These are phyloP conservation scores for Malbranchea cinnamomea DNA, from an alignment of 2,329 filamentous ascomycete genomes.

Conservation along the genomic window DNA sequence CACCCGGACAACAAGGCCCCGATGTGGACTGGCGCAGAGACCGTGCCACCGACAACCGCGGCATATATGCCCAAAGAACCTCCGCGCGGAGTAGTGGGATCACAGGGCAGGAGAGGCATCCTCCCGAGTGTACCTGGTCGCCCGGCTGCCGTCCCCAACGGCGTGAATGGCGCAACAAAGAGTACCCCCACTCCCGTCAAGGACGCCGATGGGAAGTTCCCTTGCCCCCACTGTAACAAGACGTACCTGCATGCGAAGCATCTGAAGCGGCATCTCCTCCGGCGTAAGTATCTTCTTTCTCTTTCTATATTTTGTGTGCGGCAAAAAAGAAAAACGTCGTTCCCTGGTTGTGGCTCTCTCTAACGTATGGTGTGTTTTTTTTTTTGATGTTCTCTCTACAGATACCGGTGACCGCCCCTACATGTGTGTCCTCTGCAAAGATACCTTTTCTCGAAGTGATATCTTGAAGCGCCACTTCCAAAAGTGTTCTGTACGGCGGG, in stretches of 20 bases:
- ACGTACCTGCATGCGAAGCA: constrained; percentile 97
- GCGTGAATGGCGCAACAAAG: constrained; percentile 52
- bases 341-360: too few species aligned
- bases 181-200: constrained; percentile 77
- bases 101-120: constrained; percentile 82
- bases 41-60: constrained; percentile 25
- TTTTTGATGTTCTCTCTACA: constrained; percentile 25
- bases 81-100: constrained; percentile 66
- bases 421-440: constrained; percentile 94
- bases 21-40: constrained; percentile 33
- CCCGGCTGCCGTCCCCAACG: constrained; percentile 54
- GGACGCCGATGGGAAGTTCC: constrained; percentile 95
- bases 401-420: constrained; percentile 97
- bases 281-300: constrained; percentile 55
- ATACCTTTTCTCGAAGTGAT: constrained; percentile 94
- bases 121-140: constrained; percentile 79
- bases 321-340: too few species aligned
- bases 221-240: constrained; percentile 95
- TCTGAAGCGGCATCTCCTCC: constrained; percentile 83
- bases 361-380: too few species aligned
- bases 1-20: constrained; percentile 38
- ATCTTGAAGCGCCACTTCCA: constrained; percentile 98
- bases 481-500: constrained; percentile 92
- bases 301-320: too few species aligned
- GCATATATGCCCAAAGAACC: constrained; percentile 27